Conservation (phyloP, 805 yeast genomes). For the Suhomyces kilbournensis region DNA sequence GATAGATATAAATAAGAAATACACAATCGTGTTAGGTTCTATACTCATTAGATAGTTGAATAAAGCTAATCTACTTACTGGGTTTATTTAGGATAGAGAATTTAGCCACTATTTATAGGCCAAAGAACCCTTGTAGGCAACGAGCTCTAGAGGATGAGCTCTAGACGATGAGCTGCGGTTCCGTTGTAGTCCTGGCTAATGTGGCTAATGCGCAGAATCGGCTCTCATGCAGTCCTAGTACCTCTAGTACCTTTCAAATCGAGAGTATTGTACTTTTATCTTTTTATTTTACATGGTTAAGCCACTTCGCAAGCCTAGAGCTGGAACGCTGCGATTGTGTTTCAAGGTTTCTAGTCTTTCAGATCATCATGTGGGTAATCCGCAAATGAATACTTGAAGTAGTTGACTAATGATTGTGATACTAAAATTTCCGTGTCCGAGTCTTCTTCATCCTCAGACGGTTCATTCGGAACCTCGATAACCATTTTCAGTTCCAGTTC, state of each 20-base stretch:
- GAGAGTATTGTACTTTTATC: not conserved
- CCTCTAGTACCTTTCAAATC: too few species aligned
- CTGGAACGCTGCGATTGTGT: not conserved
- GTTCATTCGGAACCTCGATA: not conserved
- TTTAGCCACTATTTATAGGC: too few species aligned
- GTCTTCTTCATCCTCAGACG: not conserved
- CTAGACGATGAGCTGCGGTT: too few species aligned
- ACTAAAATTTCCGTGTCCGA: not conserved
- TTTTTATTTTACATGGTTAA: not conserved
- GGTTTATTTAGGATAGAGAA: too few species aligned
- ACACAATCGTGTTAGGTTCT: too few species aligned
- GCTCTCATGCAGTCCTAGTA: too few species aligned
- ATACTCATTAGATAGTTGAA: too few species aligned
- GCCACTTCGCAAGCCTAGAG: not conserved
- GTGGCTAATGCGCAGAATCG: too few species aligned
- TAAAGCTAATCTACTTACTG: too few species aligned
- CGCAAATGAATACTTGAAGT: conserved; percentile 5
- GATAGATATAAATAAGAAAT: not conserved
- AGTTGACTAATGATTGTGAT: conserved; percentile 5
- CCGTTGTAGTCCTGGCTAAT: too few species aligned
- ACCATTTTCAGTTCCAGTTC: not conserved
- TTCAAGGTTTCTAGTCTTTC: not conserved
- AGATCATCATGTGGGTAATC: conserved; percentile 1
- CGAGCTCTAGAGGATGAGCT: too few species aligned
- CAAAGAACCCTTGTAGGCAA: too few species aligned